Evolutionary conservation across 352 stramenopile genomes (phyloP).

Genomic region (Phytophthora brassicae): DNA sequence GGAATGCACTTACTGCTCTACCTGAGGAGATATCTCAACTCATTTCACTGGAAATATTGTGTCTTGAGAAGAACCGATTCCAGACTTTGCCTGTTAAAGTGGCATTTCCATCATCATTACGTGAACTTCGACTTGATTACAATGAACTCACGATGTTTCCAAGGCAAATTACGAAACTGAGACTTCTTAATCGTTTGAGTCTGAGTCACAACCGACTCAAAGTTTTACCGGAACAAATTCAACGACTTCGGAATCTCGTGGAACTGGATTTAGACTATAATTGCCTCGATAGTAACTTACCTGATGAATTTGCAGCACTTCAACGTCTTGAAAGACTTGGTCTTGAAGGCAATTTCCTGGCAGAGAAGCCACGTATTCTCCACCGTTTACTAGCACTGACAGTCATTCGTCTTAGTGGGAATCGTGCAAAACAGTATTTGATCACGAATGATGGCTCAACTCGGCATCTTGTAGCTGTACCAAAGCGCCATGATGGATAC

Average conservation of each 20-base stretch:
- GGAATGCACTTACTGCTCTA: conserved; percentile 54
- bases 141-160: conserved; percentile 59
- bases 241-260: conserved; percentile 57
- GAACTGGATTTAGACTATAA: conserved; percentile 75
- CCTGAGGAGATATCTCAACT: conserved; percentile 42
- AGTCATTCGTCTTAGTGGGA: conserved; percentile 58
- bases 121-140: conserved; percentile 53
- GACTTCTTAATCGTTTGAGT: conserved; percentile 55
- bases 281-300: conserved; percentile 39
- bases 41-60: conserved; percentile 49
- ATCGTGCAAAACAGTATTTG: conserved; percentile 28
- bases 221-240: conserved; percentile 44
- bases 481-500: conserved; percentile 51
- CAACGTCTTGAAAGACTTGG: conserved; percentile 57
- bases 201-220: conserved; percentile 62
- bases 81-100: conserved; percentile 38
- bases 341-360: conserved; percentile 60
- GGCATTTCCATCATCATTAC: conserved; percentile 40
- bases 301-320: conserved; percentile 41
- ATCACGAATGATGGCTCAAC: background rate
- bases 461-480: conserved; percentile 14
- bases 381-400: conserved; percentile 34
- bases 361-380: conserved; percentile 23
- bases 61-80: conserved; percentile 68
- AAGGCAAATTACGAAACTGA: conserved; percentile 46